Conservation (phyloP, 352 stramenopile genomes). For the Ophiocytium majus region DNA sequence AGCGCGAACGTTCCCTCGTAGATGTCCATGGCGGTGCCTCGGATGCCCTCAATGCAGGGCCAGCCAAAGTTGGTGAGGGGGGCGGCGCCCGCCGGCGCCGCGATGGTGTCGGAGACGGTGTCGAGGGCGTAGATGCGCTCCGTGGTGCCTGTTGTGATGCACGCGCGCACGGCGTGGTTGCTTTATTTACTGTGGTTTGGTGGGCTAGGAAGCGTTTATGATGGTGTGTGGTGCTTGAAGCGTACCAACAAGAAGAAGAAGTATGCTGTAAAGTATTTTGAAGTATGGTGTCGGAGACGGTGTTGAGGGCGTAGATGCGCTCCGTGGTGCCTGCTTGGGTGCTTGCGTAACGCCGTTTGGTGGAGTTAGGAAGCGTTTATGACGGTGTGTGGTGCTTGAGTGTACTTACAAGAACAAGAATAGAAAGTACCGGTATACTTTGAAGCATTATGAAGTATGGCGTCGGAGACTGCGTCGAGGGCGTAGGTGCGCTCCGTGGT, state of each 20-base stretch:
- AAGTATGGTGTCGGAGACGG: neutral
- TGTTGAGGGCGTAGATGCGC: neutral
- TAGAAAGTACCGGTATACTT: no score
- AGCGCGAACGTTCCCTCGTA: neutral
- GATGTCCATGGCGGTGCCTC: neutral
- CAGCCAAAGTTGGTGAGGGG: neutral
- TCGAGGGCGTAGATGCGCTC: neutral
- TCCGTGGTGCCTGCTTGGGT: constrained; percentile 5
- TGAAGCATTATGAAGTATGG: no score
- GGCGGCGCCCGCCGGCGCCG: neutral
- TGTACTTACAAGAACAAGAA: no score
- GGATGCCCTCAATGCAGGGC: constrained; percentile 14
- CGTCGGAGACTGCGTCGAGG: neutral
- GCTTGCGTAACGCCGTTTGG: neutral
- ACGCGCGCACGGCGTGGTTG: neutral
- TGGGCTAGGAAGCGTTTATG: neutral
- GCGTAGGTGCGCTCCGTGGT: constrained; percentile 6
- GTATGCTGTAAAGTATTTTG: no score
- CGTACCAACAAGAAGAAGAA: no score
- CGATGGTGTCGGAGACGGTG: neutral
- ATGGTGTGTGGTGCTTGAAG: neutral
- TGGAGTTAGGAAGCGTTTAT: neutral
- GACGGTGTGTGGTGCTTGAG: neutral
- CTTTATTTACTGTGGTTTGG: neutral
- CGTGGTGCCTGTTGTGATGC: neutral